Evolutionary conservation across 495 filamentous ascomycete species (phyloP).

Genomic region (Thermochaetoides thermophila): DNA sequence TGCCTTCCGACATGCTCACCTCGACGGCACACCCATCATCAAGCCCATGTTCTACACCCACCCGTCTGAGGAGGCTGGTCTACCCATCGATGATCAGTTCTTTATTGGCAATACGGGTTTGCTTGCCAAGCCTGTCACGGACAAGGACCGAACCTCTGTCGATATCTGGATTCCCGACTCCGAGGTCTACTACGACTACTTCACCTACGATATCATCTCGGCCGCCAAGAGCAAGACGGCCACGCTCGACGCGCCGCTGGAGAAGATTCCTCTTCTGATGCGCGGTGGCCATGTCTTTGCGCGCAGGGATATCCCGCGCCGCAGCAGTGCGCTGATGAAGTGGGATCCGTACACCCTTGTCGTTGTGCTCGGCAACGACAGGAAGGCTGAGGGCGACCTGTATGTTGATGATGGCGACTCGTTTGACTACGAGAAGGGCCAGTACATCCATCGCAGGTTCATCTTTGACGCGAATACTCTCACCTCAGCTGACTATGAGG

Average conservation of each 20-base stretch:
- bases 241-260: slow-evolving; percentile 59
- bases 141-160: slow-evolving; percentile 53
- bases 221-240: slow-evolving; percentile 49
- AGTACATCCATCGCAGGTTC: slow-evolving; percentile 76
- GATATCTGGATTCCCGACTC: slow-evolving; percentile 78
- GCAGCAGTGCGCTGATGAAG: slow-evolving; percentile 76
- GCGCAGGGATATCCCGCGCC: slow-evolving; percentile 71
- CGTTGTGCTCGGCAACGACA: slow-evolving; percentile 52
- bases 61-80: slow-evolving; percentile 72
- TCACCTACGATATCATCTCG: slow-evolving; percentile 60
- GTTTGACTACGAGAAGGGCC: slow-evolving; percentile 72
- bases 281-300: slow-evolving; percentile 84
- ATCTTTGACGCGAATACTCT: slow-evolving; percentile 36
- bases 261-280: slow-evolving; percentile 79
- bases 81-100: slow-evolving; percentile 82
- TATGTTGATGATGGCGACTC: slow-evolving; percentile 93
- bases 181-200: slow-evolving; percentile 88
- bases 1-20: slow-evolving; percentile 77
- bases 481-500: slow-evolving; percentile 31
- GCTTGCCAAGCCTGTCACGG: slow-evolving; percentile 73
- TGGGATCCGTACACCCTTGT: slow-evolving; percentile 91
- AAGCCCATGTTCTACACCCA: slow-evolving; percentile 85
- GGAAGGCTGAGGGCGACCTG: slow-evolving; percentile 57
- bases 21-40: slow-evolving; percentile 73
- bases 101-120: slow-evolving; percentile 79